phyloP scores from a whole-genome alignment of 108 stramenopile genomes.

The Nitzschia sp. region DNA sequence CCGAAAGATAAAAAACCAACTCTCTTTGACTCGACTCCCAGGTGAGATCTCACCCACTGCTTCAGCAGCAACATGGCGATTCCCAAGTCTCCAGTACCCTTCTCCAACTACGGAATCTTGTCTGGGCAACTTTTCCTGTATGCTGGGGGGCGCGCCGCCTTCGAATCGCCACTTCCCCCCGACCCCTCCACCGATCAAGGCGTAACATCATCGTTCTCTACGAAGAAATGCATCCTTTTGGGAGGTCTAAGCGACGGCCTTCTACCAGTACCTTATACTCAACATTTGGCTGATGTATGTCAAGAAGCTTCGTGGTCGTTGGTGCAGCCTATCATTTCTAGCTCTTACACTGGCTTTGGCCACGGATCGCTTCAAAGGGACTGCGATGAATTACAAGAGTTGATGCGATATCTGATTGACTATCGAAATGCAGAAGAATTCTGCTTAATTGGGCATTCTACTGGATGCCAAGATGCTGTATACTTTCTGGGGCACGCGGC shows the following conservation, averaged over 20 bases:
- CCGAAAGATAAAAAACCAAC: too few relatives aligned
- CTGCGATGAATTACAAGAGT: slow-evolving; percentile 51
- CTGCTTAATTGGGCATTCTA: slow-evolving; percentile 90
- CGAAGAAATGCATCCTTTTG: slow-evolving; percentile 78
- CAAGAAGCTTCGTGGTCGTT: slow-evolving; percentile 64
- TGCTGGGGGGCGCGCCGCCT: slow-evolving; percentile 63
- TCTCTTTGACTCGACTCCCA: too few relatives aligned
- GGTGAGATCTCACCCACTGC: too few relatives aligned
- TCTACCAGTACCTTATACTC: slow-evolving; percentile 77
- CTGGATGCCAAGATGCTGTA: slow-evolving; percentile 92
- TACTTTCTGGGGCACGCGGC: slow-evolving; percentile 73
- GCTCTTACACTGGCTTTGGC: slow-evolving; percentile 79
- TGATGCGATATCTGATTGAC: slow-evolving; percentile 57
- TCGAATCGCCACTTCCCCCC: slow-evolving; percentile 62
- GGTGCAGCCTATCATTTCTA: slow-evolving; percentile 79
- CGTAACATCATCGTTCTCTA: not conserved
- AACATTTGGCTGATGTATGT: slow-evolving; percentile 53
- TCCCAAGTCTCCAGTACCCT: slow-evolving; percentile 12
- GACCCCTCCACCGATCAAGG: not conserved
- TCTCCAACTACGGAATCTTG: slow-evolving; percentile 72
- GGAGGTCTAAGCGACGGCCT: slow-evolving; percentile 83
- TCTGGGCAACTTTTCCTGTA: slow-evolving; percentile 76
- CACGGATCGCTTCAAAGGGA: slow-evolving; percentile 75
- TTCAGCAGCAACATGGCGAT: slow-evolving; percentile 9
- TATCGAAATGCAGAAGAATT: slow-evolving; percentile 63